These are phyloP conservation scores for Phytophthora citricola DNA, from an alignment of 352 stramenopile genomes.

Conservation along the genomic window DNA sequence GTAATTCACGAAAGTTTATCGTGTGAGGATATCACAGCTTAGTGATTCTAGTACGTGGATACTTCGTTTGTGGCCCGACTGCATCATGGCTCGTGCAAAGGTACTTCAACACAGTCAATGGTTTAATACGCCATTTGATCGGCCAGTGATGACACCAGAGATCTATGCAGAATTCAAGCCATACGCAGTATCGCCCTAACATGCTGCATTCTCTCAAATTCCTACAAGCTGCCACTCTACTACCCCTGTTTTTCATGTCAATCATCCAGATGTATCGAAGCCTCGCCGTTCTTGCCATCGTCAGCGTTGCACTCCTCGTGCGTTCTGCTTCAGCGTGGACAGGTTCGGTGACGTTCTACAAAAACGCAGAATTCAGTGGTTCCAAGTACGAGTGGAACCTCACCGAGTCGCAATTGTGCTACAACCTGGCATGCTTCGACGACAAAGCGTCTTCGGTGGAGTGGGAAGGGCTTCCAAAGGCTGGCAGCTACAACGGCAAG, in stretches of 20 bases:
- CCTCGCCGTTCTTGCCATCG: neutral
- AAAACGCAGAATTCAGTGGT: constrained; percentile 15
- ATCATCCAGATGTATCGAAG: neutral
- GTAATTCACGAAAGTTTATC: too few relatives aligned
- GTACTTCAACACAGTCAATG: too few relatives aligned
- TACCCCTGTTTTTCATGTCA: neutral
- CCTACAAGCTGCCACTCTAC: neutral
- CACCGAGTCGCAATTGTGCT: constrained; percentile 21
- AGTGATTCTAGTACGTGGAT: too few relatives aligned
- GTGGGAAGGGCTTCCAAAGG: constrained; percentile 22
- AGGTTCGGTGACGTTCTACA: constrained; percentile 31
- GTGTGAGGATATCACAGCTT: too few relatives aligned
- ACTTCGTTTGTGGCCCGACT: too few relatives aligned
- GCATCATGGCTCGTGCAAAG: too few relatives aligned
- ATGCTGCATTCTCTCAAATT: neutral
- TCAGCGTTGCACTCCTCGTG: constrained; percentile 5
- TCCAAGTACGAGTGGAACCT: constrained; percentile 21
- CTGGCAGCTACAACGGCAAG: constrained; percentile 15
- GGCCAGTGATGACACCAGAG: neutral
- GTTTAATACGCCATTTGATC: too few relatives aligned
- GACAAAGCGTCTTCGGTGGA: constrained; percentile 35
- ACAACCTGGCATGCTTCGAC: constrained; percentile 36
- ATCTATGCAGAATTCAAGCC: too few relatives aligned
- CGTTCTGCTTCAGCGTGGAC: constrained; percentile 22
- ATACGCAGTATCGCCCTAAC: too few relatives aligned